phyloP scores from a whole-genome alignment of 2,329 filamentous ascomycete genomes.

The Fusarium ambrosium region DNA sequence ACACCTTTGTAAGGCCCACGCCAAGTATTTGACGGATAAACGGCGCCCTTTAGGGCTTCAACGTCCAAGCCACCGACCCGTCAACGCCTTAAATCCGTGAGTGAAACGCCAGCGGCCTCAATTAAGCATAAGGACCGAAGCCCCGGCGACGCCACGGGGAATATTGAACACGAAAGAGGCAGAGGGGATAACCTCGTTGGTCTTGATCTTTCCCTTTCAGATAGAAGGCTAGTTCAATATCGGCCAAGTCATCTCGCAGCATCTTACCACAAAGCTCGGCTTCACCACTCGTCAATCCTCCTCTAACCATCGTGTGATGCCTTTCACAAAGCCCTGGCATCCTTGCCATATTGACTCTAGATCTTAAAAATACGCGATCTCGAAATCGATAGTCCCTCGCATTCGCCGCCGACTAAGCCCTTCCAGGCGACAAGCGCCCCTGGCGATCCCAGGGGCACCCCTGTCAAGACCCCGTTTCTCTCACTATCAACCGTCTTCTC shows the following conservation, averaged over 20 bases:
- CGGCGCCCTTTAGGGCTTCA: background rate
- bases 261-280: background rate
- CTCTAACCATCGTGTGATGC: background rate
- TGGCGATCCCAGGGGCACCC: conserved; percentile 2
- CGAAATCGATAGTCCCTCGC: conserved; percentile 18
- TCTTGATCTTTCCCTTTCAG: background rate
- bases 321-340: background rate
- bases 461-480: background rate
- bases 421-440: background rate
- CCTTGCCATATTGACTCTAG: background rate
- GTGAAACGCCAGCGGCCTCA: background rate
- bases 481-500: background rate
- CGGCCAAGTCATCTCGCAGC: background rate
- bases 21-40: background rate
- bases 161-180: background rate
- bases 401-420: conserved; percentile 1
- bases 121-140: background rate
- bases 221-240: background rate
- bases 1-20: background rate
- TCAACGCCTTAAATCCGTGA: background rate
- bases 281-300: background rate
- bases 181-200: background rate
- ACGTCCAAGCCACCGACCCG: background rate
- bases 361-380: conserved; percentile 3
- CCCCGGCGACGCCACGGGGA: background rate